Conservation (phyloP, 1,284 basidiomycete species). For the Nidula niveotomentosa region DNA sequence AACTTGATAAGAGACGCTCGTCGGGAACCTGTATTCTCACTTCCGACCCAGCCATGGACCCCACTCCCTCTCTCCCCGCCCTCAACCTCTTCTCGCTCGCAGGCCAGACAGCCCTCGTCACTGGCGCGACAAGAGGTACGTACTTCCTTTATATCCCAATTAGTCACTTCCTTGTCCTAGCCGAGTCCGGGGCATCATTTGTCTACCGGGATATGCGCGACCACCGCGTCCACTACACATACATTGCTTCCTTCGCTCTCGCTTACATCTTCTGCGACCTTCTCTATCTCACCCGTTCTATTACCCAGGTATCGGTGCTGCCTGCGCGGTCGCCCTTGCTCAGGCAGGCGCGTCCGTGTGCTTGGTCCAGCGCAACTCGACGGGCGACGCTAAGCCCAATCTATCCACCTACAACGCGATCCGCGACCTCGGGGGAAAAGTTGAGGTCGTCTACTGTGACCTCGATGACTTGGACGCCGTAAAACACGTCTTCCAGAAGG, state of each 20-base stretch:
- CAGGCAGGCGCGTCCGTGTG: constrained; percentile 83
- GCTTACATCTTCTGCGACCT: background rate
- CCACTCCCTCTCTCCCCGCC: constrained; percentile 33
- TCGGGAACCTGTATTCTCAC: too few species aligned
- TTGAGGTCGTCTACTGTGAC: constrained; percentile 72
- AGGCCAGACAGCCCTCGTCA: constrained; percentile 66
- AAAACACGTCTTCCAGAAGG: constrained; percentile 62
- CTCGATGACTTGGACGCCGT: constrained; percentile 70
- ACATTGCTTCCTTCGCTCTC: constrained; percentile 11
- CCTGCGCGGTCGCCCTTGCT: constrained; percentile 71
- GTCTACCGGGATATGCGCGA: too few species aligned
- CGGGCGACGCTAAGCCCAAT: constrained; percentile 39
- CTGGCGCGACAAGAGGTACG: constrained; percentile 66
- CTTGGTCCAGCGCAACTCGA: constrained; percentile 63
- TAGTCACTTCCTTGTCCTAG: background rate
- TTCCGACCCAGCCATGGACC: constrained; percentile 22
- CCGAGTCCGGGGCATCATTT: too few species aligned
- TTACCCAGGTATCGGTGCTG: constrained; percentile 66
- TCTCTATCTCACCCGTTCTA: background rate
- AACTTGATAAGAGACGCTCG: background rate
- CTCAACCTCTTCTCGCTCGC: constrained; percentile 60
- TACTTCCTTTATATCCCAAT: constrained; percentile 20
- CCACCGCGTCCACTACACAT: constrained; percentile 3
- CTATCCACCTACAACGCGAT: constrained; percentile 58
- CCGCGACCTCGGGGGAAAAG: constrained; percentile 36